Evolutionary conservation across 2,329 filamentous ascomycete genomes (phyloP).

Genomic region (Fusarium sp.): DNA sequence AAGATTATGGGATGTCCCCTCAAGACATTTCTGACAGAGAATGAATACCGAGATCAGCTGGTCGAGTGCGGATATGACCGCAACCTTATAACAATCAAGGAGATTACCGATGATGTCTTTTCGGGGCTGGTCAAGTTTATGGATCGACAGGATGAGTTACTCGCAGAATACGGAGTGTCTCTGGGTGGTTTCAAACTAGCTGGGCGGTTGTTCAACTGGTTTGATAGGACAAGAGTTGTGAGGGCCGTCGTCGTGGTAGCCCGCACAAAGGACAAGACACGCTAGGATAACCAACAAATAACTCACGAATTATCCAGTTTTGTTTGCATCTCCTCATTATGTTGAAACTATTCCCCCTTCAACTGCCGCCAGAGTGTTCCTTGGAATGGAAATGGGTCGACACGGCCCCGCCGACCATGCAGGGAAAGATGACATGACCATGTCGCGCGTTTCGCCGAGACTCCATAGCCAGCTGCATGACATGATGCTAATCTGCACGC

Average conservation of each 20-base stretch:
- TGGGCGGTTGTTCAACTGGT: constrained; percentile 54
- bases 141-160: constrained; percentile 46
- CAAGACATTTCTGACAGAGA: constrained; percentile 60
- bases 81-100: constrained; percentile 56
- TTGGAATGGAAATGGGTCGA: not conserved
- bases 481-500: not conserved
- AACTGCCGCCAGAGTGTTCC: not conserved
- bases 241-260: constrained; percentile 53
- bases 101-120: constrained; percentile 67
- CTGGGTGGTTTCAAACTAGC: constrained; percentile 53
- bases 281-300: constrained; percentile 1
- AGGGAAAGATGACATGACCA: constrained; percentile 2
- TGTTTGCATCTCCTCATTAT: not conserved
- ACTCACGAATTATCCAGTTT: not conserved
- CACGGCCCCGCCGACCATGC: not conserved
- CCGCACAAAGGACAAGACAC: constrained; percentile 35
- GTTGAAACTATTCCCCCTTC: not conserved
- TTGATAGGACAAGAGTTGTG: constrained; percentile 49
- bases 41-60: constrained; percentile 59
- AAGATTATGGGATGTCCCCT: constrained; percentile 61
- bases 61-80: constrained; percentile 60
- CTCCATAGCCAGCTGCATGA: not conserved
- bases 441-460: not conserved
- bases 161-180: constrained; percentile 52
- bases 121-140: constrained; percentile 60